Evolutionary conservation across 1,284 basidiomycete genomes (phyloP).

Genomic region (Cronartium quercuum): DNA sequence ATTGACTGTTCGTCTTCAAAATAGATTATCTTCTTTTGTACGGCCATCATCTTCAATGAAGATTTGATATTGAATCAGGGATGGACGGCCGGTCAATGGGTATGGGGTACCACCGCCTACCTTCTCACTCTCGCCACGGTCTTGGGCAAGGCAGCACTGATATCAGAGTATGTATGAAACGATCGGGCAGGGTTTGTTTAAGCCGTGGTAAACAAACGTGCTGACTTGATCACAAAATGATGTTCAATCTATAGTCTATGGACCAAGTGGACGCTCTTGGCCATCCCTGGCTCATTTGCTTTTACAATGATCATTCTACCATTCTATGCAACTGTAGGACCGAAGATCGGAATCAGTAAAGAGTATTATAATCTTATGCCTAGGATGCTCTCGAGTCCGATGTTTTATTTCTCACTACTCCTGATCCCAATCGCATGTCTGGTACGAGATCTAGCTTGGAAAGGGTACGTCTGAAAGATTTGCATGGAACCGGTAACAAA

Average conservation of each 20-base stretch:
- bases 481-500: too few species aligned
- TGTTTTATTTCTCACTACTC: slow-evolving; percentile 84
- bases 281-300: slow-evolving; percentile 90
- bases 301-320: slow-evolving; percentile 93
- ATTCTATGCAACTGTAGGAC: slow-evolving; percentile 80
- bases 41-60: slow-evolving; percentile 83
- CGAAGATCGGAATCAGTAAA: slow-evolving; percentile 74
- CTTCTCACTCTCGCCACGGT: slow-evolving; percentile 88
- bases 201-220: background rate
- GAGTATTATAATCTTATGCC: slow-evolving; percentile 83
- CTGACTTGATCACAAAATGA: background rate
- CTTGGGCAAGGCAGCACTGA: slow-evolving; percentile 90
- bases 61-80: slow-evolving; percentile 75
- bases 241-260: slow-evolving; percentile 11
- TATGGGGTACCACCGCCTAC: slow-evolving; percentile 95
- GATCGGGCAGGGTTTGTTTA: too few species aligned
- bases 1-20: background rate
- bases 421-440: slow-evolving; percentile 84
- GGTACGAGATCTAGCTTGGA: slow-evolving; percentile 87
- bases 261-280: slow-evolving; percentile 50
- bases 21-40: slow-evolving; percentile 57
- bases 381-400: slow-evolving; percentile 72
- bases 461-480: slow-evolving; percentile 81
- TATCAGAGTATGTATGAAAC: slow-evolving; percentile 73
- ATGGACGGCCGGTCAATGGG: slow-evolving; percentile 85